phyloP scores from a whole-genome alignment of 2,329 filamentous ascomycete genomes.

The Knufia petricola region DNA sequence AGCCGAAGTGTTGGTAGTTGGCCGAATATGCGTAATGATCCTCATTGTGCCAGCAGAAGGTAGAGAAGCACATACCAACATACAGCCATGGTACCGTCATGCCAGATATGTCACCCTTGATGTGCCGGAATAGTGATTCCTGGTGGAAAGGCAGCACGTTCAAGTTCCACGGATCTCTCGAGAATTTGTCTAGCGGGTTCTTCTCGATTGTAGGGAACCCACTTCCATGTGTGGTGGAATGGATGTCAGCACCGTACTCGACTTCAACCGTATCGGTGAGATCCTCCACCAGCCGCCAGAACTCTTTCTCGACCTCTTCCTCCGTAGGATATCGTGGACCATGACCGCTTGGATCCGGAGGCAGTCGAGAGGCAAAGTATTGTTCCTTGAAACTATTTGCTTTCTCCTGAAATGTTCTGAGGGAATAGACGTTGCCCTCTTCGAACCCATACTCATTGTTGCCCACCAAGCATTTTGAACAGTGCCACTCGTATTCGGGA shows the following conservation, averaged over 20 bases:
- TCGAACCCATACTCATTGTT: slow-evolving; percentile 97
- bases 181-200: slow-evolving; percentile 76
- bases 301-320: slow-evolving; percentile 91
- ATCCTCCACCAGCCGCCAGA: slow-evolving; percentile 90
- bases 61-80: slow-evolving; percentile 98
- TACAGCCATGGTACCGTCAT: slow-evolving; percentile 99
- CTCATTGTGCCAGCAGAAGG: slow-evolving; percentile 98
- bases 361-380: slow-evolving; percentile 87
- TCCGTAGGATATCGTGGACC: slow-evolving; percentile 75
- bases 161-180: slow-evolving; percentile 89
- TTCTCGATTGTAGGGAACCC: slow-evolving; percentile 92
- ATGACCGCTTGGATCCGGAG: slow-evolving; percentile 74
- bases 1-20: slow-evolving; percentile 96
- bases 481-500: slow-evolving; percentile 89
- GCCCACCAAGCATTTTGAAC: slow-evolving; percentile 84
- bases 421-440: slow-evolving; percentile 88
- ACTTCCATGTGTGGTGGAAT: slow-evolving; percentile 94
- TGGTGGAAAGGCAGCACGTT: slow-evolving; percentile 84
- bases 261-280: slow-evolving; percentile 94
- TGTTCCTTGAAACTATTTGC: slow-evolving; percentile 89
- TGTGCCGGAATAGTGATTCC: slow-evolving; percentile 89
- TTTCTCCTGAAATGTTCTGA: slow-evolving; percentile 93
- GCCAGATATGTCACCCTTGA: slow-evolving; percentile 95
- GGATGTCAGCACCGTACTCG: slow-evolving; percentile 95
- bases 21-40: slow-evolving; percentile 97